A percentile compares a stretch with the other conserved stretches of the same genome.
phyloP scores from a whole-genome alignment of 1,284 basidiomycete species.

The Malassezia furfur region DNA sequence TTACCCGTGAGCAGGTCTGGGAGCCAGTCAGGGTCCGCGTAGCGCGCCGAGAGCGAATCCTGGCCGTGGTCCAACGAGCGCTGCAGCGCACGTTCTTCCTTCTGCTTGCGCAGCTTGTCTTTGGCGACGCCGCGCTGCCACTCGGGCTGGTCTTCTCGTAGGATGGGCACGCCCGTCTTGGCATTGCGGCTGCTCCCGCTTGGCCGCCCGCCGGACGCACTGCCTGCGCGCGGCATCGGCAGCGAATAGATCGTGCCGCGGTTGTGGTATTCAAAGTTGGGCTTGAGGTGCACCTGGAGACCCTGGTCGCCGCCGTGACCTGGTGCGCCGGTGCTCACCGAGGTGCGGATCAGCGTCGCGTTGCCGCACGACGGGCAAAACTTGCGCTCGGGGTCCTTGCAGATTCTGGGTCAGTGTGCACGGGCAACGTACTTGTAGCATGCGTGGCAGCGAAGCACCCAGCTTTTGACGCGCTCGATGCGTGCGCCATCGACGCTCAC shows the following conservation, averaged over 20 bases:
- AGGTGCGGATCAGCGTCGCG: conserved; percentile 77
- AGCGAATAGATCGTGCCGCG: conserved; percentile 90
- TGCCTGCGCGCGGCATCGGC: conserved; percentile 76
- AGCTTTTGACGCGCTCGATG: conserved; percentile 84
- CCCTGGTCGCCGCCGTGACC: conserved; percentile 18
- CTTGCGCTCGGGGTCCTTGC: conserved; percentile 86
- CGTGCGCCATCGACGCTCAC: conserved; percentile 84
- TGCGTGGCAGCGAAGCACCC: conserved; percentile 92
- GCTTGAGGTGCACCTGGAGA: conserved; percentile 42
- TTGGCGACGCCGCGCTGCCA: conserved; percentile 40
- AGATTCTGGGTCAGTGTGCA: conserved; percentile 58
- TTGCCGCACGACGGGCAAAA: conserved; percentile 98
- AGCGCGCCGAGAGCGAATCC: conserved; percentile 36
- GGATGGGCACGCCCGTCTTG: conserved; percentile 26
- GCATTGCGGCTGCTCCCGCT: conserved; percentile 24
- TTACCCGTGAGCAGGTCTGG: conserved; percentile 33
- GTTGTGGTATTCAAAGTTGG: conserved; percentile 72
- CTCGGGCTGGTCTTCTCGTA: conserved; percentile 46
- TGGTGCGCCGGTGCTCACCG: conserved; percentile 53
- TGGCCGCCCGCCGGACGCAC: conserved; percentile 29
- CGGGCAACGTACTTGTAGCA: conserved; percentile 86
- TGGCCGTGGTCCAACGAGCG: conserved; percentile 30
- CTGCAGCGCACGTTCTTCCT: conserved; percentile 27
- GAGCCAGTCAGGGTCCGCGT: conserved; percentile 42
- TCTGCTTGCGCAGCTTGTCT: conserved; percentile 30